Conservation (phyloP, 345 rosid genomes). For the Eucalyptus curtisii region DNA sequence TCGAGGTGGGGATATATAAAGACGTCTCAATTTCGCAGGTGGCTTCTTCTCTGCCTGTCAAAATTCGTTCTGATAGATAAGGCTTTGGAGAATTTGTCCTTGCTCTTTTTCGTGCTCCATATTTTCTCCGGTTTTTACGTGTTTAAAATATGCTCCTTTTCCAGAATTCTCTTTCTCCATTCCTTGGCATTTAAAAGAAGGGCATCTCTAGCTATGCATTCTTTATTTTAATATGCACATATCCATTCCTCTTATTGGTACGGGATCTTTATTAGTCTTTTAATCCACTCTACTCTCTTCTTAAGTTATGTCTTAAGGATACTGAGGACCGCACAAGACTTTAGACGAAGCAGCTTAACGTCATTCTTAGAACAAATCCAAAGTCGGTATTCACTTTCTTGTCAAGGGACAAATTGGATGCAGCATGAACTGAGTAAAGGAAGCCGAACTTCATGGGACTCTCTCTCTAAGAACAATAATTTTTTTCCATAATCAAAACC, state of each 20-base stretch:
- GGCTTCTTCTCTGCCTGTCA: constrained; percentile 58
- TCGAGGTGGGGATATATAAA: background rate
- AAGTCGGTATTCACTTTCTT: background rate
- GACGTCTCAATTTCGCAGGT: constrained; percentile 12
- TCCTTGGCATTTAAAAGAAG: background rate
- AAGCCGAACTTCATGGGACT: accelerated
- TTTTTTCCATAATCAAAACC: background rate
- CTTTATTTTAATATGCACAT: too few species aligned
- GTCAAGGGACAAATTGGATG: background rate
- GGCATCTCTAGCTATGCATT: background rate
- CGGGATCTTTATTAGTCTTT: too few species aligned
- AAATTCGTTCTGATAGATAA: background rate
- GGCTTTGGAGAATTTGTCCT: background rate
- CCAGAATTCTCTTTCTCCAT: background rate
- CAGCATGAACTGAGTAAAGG: accelerated
- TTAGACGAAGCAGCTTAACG: too few species aligned
- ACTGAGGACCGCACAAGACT: accelerated
- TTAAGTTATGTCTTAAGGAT: too few species aligned
- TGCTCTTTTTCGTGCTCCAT: background rate
- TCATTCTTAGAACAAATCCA: too few species aligned
- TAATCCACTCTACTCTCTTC: too few species aligned
- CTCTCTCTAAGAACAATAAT: background rate
- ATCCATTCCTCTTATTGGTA: too few species aligned
- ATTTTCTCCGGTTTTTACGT: background rate
- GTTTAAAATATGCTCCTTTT: background rate